Percentiles rank a stretch among this genome's conserved stretches.
These are phyloP conservation scores for Phytophthora cajani DNA, from an alignment of 352 stramenopile species.

Conservation along the genomic window DNA sequence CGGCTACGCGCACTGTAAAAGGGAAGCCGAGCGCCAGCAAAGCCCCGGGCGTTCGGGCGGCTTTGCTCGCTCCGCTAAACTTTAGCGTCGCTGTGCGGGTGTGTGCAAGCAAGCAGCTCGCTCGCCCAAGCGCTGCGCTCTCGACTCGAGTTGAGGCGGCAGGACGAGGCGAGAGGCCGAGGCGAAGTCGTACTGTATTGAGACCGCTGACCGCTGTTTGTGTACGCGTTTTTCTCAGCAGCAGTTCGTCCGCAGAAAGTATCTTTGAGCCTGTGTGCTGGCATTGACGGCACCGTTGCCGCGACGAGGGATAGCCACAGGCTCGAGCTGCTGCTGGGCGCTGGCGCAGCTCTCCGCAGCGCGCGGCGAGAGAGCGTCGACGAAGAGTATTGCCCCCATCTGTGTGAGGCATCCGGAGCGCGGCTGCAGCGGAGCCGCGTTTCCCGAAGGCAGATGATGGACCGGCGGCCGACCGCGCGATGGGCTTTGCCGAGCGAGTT, in stretches of 20 bases:
- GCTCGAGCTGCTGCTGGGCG: not conserved
- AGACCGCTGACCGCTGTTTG: not conserved
- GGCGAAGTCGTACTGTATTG: too few relatives aligned
- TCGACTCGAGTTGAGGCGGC: not conserved
- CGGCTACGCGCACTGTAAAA: slow-evolving; percentile 3
- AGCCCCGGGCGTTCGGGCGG: not conserved
- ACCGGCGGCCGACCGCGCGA: slow-evolving; percentile 1
- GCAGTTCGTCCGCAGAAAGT: slow-evolving; percentile 9
- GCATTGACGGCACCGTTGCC: slow-evolving; percentile 18
- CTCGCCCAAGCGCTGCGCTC: not conserved
- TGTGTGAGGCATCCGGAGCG: slow-evolving; percentile 21
- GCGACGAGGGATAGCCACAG: slow-evolving; percentile 4
- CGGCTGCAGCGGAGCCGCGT: slow-evolving; percentile 25
- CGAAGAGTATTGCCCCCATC: slow-evolving; percentile 29
- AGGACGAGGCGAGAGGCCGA: slow-evolving; percentile 6
- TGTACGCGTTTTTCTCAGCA: slow-evolving; percentile 5
- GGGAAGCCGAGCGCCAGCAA: not conserved
- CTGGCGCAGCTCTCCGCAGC: not conserved
- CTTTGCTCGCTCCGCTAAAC: not conserved
- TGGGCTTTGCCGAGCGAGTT: slow-evolving; percentile 9
- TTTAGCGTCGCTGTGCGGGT: slow-evolving; percentile 9
- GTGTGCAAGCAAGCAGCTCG: slow-evolving; percentile 13
- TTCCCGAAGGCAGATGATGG: slow-evolving; percentile 37
- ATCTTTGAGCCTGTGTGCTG: slow-evolving; percentile 12
- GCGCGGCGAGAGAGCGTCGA: too few relatives aligned